Conservation (phyloP, 768 basidiomycete species). For the Suillus plorans region DNA sequence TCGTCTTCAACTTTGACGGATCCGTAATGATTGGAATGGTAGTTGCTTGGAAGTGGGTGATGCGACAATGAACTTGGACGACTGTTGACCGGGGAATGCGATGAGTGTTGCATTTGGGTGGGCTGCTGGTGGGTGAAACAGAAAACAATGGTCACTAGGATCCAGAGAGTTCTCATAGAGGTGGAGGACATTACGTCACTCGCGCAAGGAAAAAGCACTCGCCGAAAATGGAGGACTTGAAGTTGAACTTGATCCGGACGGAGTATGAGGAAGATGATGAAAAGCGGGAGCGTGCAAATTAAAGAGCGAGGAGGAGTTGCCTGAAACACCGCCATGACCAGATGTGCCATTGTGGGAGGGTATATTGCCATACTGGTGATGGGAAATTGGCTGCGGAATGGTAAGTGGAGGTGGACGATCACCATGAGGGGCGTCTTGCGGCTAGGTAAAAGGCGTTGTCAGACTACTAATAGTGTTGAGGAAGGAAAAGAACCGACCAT, state of each 20-base stretch:
- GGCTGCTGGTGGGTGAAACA: conserved; percentile 55
- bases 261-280: conserved; percentile 64
- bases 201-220: conserved; percentile 56
- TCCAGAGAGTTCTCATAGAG: conserved; percentile 43
- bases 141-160: conserved; percentile 53
- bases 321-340: conserved; percentile 34
- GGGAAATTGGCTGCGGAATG: conserved; percentile 53
- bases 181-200: conserved; percentile 27
- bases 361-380: conserved; percentile 49
- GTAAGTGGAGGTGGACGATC: conserved; percentile 56
- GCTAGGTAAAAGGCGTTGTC: conserved; percentile 32
- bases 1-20: conserved; percentile 72
- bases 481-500: conserved; percentile 35
- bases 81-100: conserved; percentile 50
- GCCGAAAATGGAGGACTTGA: conserved; percentile 86
- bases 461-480: background rate
- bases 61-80: conserved; percentile 42
- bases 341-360: conserved; percentile 41
- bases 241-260: conserved; percentile 69
- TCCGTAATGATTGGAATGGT: conserved; percentile 48
- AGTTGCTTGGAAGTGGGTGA: conserved; percentile 40
- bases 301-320: conserved; percentile 44
- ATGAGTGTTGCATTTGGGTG: conserved; percentile 60
- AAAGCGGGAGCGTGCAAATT: conserved; percentile 57
- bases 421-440: conserved; percentile 44